These are phyloP conservation scores for Hygrocybe coccinea DNA, from an alignment of 768 basidiomycete genomes.

Conservation along the genomic window DNA sequence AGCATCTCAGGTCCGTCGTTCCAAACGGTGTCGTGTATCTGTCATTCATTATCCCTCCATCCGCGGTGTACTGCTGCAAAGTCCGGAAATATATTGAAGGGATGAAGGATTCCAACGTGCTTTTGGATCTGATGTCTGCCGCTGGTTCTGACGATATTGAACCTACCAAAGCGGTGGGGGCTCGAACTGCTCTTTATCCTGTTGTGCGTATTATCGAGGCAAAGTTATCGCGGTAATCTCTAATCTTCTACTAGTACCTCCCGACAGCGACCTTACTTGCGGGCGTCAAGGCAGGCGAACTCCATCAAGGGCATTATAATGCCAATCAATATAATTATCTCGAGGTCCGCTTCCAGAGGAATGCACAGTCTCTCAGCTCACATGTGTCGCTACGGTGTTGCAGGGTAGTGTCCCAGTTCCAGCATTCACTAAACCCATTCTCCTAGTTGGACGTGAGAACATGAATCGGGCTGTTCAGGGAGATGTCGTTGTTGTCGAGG, in stretches of 20 bases:
- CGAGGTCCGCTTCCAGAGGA: conserved; percentile 51
- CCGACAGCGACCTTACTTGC: conserved; percentile 65
- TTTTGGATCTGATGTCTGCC: conserved; percentile 80
- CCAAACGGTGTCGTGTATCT: not conserved
- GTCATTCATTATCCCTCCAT: not conserved
- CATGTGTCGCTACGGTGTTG: not conserved
- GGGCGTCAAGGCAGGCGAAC: conserved; percentile 77
- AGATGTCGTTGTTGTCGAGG: conserved; percentile 85
- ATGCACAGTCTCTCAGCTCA: not conserved
- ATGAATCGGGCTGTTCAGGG: conserved; percentile 96
- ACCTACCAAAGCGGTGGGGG: conserved; percentile 51
- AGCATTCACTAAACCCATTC: conserved; percentile 67
- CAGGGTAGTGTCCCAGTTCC: conserved; percentile 80
- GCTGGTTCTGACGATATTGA: conserved; percentile 55
- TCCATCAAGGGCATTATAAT: conserved; percentile 92
- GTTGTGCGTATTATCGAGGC: conserved; percentile 47
- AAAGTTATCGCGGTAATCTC: not conserved
- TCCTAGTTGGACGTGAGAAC: conserved; percentile 82
- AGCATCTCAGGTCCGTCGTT: conserved; percentile 53
- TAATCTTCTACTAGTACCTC: conserved; percentile 57
- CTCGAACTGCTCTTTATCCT: conserved; percentile 62
- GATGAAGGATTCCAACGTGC: conserved; percentile 46
- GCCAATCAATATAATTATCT: conserved; percentile 95
- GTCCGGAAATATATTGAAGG: conserved; percentile 80
- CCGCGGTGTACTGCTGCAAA: conserved; percentile 21